Evolutionary conservation across 2,329 filamentous ascomycete genomes (phyloP).

Genomic region (Myriosclerotinia scirpicola): DNA sequence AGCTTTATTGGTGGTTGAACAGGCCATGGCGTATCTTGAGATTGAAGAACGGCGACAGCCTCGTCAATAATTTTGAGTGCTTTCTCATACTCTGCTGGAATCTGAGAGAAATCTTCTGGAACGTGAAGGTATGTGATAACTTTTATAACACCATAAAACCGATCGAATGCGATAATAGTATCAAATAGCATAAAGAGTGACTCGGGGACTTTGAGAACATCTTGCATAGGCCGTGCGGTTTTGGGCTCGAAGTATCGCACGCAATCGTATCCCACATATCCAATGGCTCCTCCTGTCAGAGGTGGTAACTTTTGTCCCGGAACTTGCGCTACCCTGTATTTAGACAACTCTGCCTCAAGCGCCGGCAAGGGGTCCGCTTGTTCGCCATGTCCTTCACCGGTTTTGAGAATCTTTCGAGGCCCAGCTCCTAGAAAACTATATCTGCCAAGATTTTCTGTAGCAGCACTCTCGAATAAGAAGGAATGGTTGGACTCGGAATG

Average conservation of each 20-base stretch:
- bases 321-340: slow-evolving; percentile 77
- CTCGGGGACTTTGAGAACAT: slow-evolving; percentile 86
- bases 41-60: slow-evolving; percentile 70
- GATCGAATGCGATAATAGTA: slow-evolving; percentile 90
- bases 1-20: slow-evolving; percentile 70
- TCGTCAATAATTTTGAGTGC: slow-evolving; percentile 63
- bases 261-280: slow-evolving; percentile 97
- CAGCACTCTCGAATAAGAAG: slow-evolving; percentile 94
- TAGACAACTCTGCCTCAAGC: slow-evolving; percentile 76
- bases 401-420: slow-evolving; percentile 76
- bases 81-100: slow-evolving; percentile 69
- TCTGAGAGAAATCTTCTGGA: slow-evolving; percentile 53
- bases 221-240: slow-evolving; percentile 85
- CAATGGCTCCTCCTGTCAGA: slow-evolving; percentile 87
- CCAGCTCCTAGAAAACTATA: slow-evolving; percentile 94
- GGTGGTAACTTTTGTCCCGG: slow-evolving; percentile 81
- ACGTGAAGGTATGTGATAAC: slow-evolving; percentile 88
- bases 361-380: slow-evolving; percentile 80
- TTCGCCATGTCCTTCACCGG: slow-evolving; percentile 82
- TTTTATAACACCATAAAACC: slow-evolving; percentile 90
- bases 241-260: slow-evolving; percentile 97
- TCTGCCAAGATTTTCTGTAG: slow-evolving; percentile 87
- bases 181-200: slow-evolving; percentile 97
- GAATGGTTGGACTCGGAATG: slow-evolving; percentile 76
- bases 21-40: slow-evolving; percentile 74